Evolutionary conservation across 1,284 basidiomycete species (phyloP), one percentile per base, ranked within the genome.

Genomic region (Phylloporus gajari): DNA sequence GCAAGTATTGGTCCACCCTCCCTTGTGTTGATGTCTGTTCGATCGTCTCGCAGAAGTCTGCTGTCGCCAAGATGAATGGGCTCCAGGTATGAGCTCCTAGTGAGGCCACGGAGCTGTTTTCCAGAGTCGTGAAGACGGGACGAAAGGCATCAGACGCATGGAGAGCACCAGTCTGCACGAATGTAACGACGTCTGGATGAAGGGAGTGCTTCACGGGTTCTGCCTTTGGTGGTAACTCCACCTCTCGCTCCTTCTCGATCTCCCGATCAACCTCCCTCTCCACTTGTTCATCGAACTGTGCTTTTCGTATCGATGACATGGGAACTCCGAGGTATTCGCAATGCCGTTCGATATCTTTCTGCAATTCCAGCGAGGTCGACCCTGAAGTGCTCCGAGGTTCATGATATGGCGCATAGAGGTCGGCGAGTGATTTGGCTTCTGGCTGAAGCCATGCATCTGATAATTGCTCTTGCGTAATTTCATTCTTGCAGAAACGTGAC

Each of bases 221-320:
- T 23, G 67, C 75, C 61, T 59, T 73, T 3, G 72, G 75, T 9
- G 85, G 84, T 12, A 81, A 75, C 70, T 86, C 78, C 12, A 83
- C 77, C 60, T 86, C 78, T 4, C 76, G 78, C 72, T 87, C 85
- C n/a, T 35, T 35, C 35, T 35, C 5, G 35, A 35, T 35, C 35
- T 35, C 35, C 35, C 73, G 74, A 71, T 87, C 85, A 2, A 82
- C 73, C 71, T 87, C 86, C 79, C 72, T 88, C 86, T 88, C 87
- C 70, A 87, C 86, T 65, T 88, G 87, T 73, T 88, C 86, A 15
- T 83, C 83, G 60, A 85, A 71, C 27, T 72, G 63, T 17, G 70
- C 65, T 48, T 80, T 73, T 2, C 63, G 25, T 15, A 79, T 61
- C 7, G 72, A 62, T 2, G 30, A 65, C 35, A 35, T 35, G 35